A percentile compares a stretch with the other conserved stretches of the same genome.
These are phyloP conservation scores for Camellia granthamiana DNA, from an alignment of 148 eudicot genomes.

Conservation along the genomic window DNA sequence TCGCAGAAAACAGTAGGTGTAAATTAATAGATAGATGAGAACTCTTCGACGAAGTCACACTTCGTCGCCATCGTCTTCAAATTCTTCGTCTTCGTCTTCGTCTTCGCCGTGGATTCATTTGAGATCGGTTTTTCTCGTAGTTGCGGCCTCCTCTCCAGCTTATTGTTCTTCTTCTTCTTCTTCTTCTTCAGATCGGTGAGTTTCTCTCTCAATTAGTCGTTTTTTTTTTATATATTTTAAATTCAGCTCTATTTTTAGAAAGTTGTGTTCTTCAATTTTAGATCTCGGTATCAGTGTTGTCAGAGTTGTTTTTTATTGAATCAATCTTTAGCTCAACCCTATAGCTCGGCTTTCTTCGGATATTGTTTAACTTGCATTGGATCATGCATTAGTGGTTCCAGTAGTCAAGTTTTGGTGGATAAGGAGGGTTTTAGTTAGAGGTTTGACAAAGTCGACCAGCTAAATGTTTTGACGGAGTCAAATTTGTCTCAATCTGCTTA, in stretches of 20 bases:
- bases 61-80: slow-evolving; percentile 54
- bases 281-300: slow-evolving; percentile 28
- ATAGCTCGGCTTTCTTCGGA: not conserved
- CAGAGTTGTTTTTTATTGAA: not conserved
- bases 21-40: slow-evolving; percentile 54
- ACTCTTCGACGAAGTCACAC: slow-evolving; percentile 72
- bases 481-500: not conserved
- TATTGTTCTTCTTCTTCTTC: slow-evolving; percentile 40
- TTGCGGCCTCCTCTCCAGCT: slow-evolving; percentile 72
- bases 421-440: not conserved
- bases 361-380: not conserved
- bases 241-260: not conserved
- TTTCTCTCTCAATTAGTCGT: slow-evolving; percentile 14
- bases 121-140: slow-evolving; percentile 81
- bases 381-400: slow-evolving; percentile 4
- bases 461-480: not conserved
- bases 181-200: slow-evolving; percentile 83
- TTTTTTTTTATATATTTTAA: not conserved
- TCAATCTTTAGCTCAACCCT: slow-evolving; percentile 10
- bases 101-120: slow-evolving; percentile 85
- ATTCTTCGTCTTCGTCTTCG: slow-evolving; percentile 44
- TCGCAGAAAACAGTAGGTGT: not conserved
- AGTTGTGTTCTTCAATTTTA: slow-evolving; percentile 17
- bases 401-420: slow-evolving; percentile 4
- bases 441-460: not conserved